Conservation (phyloP, 345 rosid genomes). For the Mercurialis annua region DNA sequence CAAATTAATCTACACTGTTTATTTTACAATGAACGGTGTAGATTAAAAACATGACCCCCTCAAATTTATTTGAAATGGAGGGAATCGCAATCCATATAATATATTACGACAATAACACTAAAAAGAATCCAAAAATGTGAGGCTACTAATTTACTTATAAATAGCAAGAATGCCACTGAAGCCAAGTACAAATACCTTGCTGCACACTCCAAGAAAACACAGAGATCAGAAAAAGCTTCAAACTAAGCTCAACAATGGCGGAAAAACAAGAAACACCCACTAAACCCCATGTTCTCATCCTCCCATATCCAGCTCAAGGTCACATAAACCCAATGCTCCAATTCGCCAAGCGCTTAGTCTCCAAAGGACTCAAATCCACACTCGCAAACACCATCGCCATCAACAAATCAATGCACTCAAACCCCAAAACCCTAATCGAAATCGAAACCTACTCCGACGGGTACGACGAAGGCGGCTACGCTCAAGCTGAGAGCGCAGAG, state of each 20-base stretch:
- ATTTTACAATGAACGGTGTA: too few species aligned
- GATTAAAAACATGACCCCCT: too few species aligned
- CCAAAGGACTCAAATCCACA: slow-evolving; percentile 29
- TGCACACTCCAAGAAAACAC: too few species aligned
- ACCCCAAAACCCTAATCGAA: not conserved
- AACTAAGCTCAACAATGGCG: not conserved
- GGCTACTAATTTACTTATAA: too few species aligned
- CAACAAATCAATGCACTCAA: slow-evolving; percentile 11
- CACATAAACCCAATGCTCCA: slow-evolving; percentile 37
- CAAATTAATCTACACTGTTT: too few species aligned
- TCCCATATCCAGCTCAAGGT: slow-evolving; percentile 35
- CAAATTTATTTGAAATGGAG: too few species aligned
- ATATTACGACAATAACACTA: too few species aligned
- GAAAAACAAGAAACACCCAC: not conserved
- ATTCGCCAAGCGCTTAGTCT: slow-evolving; percentile 35
- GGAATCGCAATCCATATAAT: too few species aligned
- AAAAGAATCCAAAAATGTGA: too few species aligned
- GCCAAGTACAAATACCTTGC: too few species aligned
- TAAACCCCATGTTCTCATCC: slow-evolving; percentile 22
- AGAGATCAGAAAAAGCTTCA: not conserved
- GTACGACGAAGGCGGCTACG: slow-evolving; percentile 14
- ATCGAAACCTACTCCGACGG: slow-evolving; percentile 31
- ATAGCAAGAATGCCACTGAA: too few species aligned
- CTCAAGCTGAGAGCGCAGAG: not conserved
- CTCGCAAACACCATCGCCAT: slow-evolving; percentile 22